These are phyloP conservation scores for Orbilia oligospora DNA, from an alignment of 2,329 filamentous ascomycete genomes.

Conservation along the genomic window DNA sequence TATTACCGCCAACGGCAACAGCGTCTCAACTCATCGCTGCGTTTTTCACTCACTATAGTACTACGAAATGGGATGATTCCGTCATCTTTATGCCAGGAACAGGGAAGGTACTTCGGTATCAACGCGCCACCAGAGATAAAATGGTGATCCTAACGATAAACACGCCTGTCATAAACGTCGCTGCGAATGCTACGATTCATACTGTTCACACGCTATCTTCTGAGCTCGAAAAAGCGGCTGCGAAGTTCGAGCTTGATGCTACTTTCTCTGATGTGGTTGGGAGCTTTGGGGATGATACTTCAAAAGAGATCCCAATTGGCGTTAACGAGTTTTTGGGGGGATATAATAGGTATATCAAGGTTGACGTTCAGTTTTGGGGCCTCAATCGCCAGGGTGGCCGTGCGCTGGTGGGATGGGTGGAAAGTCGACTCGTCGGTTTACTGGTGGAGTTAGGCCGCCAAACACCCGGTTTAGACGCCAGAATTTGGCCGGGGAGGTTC, in stretches of 20 bases:
- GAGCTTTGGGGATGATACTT: slow-evolving; percentile 29
- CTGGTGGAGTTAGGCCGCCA: slow-evolving; percentile 72
- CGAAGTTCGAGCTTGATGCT: slow-evolving; percentile 66
- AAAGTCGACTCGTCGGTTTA: slow-evolving; percentile 74
- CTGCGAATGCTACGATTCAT: slow-evolving; percentile 71
- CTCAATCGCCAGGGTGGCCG: slow-evolving; percentile 72
- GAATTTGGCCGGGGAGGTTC: slow-evolving; percentile 77
- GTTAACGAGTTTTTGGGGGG: slow-evolving; percentile 70
- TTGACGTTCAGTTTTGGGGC: slow-evolving; percentile 78
- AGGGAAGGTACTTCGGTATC: slow-evolving; percentile 68
- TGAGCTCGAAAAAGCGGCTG: slow-evolving; percentile 71
- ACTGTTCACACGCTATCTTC: slow-evolving; percentile 71
- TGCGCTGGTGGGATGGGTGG: slow-evolving; percentile 75
- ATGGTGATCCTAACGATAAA: slow-evolving; percentile 77
- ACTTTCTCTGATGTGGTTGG: slow-evolving; percentile 70
- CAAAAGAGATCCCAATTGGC: slow-evolving; percentile 1
- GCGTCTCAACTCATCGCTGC: slow-evolving; percentile 72
- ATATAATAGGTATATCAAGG: slow-evolving; percentile 73
- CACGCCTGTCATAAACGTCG: slow-evolving; percentile 75
- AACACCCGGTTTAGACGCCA: slow-evolving; percentile 71
- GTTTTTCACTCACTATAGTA: slow-evolving; percentile 76
- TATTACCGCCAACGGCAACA: slow-evolving; percentile 67
- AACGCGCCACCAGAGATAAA: slow-evolving; percentile 73
- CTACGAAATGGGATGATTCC: slow-evolving; percentile 73
- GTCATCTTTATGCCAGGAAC: slow-evolving; percentile 75